These are phyloP conservation scores for Geotrichum candidum DNA, from an alignment of 1,139 yeast species.

Conservation along the genomic window DNA sequence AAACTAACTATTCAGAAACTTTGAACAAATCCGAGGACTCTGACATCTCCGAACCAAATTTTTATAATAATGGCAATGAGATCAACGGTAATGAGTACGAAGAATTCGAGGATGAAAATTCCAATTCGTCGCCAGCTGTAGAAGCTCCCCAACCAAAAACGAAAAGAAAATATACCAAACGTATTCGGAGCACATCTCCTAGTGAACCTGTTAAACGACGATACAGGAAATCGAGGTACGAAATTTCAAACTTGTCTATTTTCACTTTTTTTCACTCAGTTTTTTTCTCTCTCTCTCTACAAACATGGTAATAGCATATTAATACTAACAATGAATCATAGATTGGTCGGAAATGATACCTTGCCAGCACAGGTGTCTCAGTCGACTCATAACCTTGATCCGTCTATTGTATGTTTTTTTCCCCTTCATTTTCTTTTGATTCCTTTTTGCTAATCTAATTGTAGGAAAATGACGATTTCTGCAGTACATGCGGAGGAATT, in stretches of 20 bases:
- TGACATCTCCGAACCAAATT: neutral
- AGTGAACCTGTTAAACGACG: neutral
- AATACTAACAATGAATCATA: neutral
- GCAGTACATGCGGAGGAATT: conserved; percentile 79
- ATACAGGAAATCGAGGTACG: neutral
- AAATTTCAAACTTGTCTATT: neutral
- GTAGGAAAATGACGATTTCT: conserved; percentile 68
- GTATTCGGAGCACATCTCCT: neutral
- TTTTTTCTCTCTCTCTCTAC: neutral
- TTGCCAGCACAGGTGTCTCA: neutral
- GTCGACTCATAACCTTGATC: neutral
- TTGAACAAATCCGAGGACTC: neutral
- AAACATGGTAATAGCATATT: neutral
- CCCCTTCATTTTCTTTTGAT: neutral
- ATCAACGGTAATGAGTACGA: neutral
- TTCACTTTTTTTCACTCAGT: neutral
- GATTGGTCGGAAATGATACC: neutral
- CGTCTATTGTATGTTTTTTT: neutral
- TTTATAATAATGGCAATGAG: neutral
- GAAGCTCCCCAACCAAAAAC: neutral
- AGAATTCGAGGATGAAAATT: neutral
- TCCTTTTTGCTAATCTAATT: conserved; percentile 3
- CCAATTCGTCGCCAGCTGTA: neutral
- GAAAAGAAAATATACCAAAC: neutral
- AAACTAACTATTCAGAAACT: conserved; percentile 6